Evolutionary conservation across 192 early-diverging fungal species (phyloP).

Genomic region (Backusella parvicylindrica): DNA sequence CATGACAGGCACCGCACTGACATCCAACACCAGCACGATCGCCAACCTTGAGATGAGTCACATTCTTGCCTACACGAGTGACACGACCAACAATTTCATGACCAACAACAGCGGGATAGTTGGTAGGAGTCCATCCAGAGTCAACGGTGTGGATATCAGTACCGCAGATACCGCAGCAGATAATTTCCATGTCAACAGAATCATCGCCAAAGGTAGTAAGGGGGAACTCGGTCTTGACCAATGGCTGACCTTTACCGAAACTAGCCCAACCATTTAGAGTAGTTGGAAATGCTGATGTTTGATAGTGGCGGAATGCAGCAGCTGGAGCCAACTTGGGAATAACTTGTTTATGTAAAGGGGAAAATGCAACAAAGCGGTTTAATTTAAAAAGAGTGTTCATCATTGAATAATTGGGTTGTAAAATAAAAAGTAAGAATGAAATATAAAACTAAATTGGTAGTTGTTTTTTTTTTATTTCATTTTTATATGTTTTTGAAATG

Average conservation of each 20-base stretch:
- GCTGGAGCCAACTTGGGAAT: neutral
- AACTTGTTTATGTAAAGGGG: neutral
- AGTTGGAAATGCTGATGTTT: neutral
- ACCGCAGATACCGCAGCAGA: conserved; percentile 68
- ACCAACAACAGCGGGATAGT: conserved; percentile 38
- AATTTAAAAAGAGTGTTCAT: neutral
- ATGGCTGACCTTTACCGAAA: neutral
- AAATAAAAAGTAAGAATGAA: neutral
- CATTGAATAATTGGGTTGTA: neutral
- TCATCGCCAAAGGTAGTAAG: conserved; percentile 18
- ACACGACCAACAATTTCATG: conserved; percentile 51
- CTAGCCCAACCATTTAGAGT: neutral
- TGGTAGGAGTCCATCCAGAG: conserved; percentile 47
- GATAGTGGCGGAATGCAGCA: neutral
- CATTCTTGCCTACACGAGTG: conserved; percentile 29
- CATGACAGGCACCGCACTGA: conserved; percentile 55
- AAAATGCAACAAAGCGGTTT: neutral
- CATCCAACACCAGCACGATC: conserved; percentile 55
- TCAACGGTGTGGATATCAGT: conserved; percentile 67
- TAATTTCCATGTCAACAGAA: conserved; percentile 39
- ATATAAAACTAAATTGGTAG: neutral
- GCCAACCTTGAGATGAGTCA: conserved; percentile 31
- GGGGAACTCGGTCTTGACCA: neutral
- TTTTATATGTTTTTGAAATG: neutral
- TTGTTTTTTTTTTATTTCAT: neutral